Evolutionary conservation across 805 yeast genomes (phyloP).

Genomic region (Kodamaea hsintzibuensis): DNA sequence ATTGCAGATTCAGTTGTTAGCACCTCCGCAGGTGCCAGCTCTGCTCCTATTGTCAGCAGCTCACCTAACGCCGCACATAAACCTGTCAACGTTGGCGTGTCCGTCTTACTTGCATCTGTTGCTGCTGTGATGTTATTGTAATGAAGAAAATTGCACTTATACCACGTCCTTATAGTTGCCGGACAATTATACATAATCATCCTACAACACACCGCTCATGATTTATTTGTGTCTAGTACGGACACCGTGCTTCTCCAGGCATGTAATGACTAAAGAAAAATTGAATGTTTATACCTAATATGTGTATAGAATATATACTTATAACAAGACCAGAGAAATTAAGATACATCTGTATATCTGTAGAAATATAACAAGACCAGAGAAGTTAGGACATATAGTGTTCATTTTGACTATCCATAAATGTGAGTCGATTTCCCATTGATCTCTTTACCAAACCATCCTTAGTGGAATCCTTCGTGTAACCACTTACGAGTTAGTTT

Average conservation of each 20-base stretch:
- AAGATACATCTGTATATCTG: too few relatives aligned
- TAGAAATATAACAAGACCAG: too few relatives aligned
- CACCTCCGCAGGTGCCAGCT: conserved; percentile 12
- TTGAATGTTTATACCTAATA: conserved; percentile 6
- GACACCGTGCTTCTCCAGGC: conserved; percentile 1
- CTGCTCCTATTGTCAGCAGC: conserved; percentile 8
- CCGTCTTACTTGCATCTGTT: conserved; percentile 11
- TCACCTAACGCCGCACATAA: conserved; percentile 14
- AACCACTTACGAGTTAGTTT: too few relatives aligned
- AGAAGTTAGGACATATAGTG: too few relatives aligned
- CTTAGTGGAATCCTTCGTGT: too few relatives aligned
- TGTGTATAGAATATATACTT: conserved; percentile 5
- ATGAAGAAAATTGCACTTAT: not conserved
- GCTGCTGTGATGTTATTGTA: conserved; percentile 16
- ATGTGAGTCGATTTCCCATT: too few relatives aligned
- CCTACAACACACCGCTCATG: conserved; percentile 4
- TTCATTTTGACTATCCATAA: too few relatives aligned
- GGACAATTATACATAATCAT: conserved; percentile 14
- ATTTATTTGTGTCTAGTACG: conserved; percentile 2
- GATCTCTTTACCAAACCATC: too few relatives aligned
- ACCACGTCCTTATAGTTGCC: conserved; percentile 13
- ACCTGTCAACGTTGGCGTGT: conserved; percentile 7
- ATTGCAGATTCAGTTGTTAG: not conserved
- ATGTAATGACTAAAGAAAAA: conserved; percentile 6
- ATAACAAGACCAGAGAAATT: not conserved